Evolutionary conservation across 371 early-diverging fungal genomes (phyloP).

Genomic region (Chytridium lagenaria): DNA sequence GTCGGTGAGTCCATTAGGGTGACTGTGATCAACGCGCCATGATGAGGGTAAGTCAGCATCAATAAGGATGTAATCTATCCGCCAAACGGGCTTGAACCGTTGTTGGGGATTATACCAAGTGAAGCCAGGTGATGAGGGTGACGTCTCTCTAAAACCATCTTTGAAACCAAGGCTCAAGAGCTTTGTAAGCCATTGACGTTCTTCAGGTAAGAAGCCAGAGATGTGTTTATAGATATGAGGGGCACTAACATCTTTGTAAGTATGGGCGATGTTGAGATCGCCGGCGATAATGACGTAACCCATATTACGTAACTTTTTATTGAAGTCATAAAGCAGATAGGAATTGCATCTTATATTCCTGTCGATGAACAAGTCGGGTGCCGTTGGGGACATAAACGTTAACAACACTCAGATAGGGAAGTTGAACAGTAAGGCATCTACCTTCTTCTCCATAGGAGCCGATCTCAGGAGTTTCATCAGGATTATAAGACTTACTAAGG

Average conservation of each 20-base stretch:
- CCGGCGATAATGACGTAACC: slow-evolving; percentile 17
- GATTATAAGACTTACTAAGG: background rate
- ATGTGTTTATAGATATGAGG: background rate
- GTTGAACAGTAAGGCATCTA: background rate
- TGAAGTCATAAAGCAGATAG: slow-evolving; percentile 5
- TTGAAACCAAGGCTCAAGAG: slow-evolving; percentile 4
- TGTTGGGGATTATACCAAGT: slow-evolving; percentile 20
- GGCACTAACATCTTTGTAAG: slow-evolving; percentile 2
- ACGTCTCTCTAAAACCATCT: slow-evolving; percentile 18
- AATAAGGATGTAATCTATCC: slow-evolving; percentile 27
- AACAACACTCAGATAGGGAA: background rate
- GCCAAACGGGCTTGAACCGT: slow-evolving; percentile 9
- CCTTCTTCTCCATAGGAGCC: background rate
- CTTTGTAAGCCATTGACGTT: background rate
- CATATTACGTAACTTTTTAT: background rate
- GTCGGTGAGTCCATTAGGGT: background rate
- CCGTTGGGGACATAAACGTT: slow-evolving; percentile 32
- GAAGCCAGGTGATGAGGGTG: background rate
- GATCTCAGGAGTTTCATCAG: background rate
- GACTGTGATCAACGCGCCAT: background rate
- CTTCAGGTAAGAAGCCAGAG: slow-evolving; percentile 25
- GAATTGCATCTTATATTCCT: slow-evolving; percentile 24
- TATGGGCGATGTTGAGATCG: slow-evolving; percentile 27
- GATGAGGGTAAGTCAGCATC: background rate
- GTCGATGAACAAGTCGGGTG: background rate